Percentiles rank a stretch among this genome's conserved stretches.
Conservation (phyloP, 208 protist species). For the Trypanosoma platydactyli region DNA sequence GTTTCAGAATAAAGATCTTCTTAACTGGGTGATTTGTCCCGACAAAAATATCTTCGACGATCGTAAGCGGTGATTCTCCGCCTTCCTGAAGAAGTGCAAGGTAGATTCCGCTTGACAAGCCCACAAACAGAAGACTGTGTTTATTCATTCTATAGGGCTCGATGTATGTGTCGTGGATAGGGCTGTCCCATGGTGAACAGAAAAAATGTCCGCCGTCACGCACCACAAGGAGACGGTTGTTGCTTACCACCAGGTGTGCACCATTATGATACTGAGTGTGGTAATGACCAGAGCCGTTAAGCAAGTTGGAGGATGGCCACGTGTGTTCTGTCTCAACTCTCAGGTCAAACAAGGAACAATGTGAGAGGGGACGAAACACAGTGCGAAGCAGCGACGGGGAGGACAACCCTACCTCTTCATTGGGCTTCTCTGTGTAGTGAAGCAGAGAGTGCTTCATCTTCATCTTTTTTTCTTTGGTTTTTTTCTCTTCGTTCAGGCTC, state of each 20-base stretch:
- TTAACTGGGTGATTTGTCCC: constrained; percentile 43
- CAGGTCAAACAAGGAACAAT: constrained; percentile 30
- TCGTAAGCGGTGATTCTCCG: constrained; percentile 17
- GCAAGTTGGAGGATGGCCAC: constrained; percentile 31
- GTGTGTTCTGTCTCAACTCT: constrained; percentile 20
- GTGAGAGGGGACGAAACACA: constrained; percentile 17
- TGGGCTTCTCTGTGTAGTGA: constrained; percentile 13
- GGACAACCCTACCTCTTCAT: not conserved
- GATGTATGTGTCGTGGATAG: constrained; percentile 56
- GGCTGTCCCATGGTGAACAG: constrained; percentile 56
- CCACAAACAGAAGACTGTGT: constrained; percentile 47
- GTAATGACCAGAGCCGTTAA: constrained; percentile 19
- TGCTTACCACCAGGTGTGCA: constrained; percentile 30
- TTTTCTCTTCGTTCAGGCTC: not conserved
- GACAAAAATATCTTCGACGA: constrained; percentile 32
- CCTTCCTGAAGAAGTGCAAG: constrained; percentile 32
- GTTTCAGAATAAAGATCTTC: constrained; percentile 36
- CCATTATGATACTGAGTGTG: constrained; percentile 19
- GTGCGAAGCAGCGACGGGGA: constrained; percentile 22
- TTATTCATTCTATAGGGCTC: constrained; percentile 6
- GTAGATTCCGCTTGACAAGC: constrained; percentile 51
- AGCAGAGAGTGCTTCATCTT: constrained; percentile 19
- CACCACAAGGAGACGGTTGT: constrained; percentile 44
- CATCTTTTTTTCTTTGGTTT: not conserved
- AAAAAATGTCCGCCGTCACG: constrained; percentile 37